Base-by-base conservation (phyloP, 2,329 filamentous ascomycete species). In the Colletotrichum sojae region DNA sequence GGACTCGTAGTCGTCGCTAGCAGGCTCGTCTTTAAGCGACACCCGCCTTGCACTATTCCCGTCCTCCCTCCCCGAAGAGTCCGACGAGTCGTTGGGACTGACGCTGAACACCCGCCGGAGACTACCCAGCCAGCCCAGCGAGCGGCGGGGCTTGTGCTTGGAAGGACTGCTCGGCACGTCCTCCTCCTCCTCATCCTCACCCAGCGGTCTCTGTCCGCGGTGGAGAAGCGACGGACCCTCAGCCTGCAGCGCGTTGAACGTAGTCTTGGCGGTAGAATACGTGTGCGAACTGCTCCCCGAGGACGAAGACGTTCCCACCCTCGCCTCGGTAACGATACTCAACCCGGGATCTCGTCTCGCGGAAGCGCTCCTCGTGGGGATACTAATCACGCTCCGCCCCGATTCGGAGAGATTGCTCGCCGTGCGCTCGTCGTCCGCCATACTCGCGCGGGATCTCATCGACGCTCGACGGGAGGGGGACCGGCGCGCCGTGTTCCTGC, bases 121-220 rank as follows among this genome's bases (percentile, higher is more conserved):
- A 55, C 89, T 92, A 22, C 91, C 91, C 12, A 94, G 82, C 90
- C 91, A 93, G 25, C 86, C 87, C n/a, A 62, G 61, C 16, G 65
- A 68, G 27, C 85, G 81, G 4, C 85, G 79, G 49, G 84, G 81
- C 75, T 89, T 90, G 13, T 75, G 80, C 80, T 90, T 86, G 76
- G 88, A 88, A 20, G 90, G 84, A 59, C 87, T 88, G 0, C 87
- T 83, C 2, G 86, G 83, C n/a, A 76, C 64, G 18, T 77, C 75
- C n/a, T 76, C 76, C 20, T 78, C 78, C 20, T 79, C 76, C 5
- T 81, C 78, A 10, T 83, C 79, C 4, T 81, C 78, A 10, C 71
- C 60, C 1, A 48, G 31, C 1, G 54, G 56, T 9, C 63, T 51
- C 18, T 66, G 57, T 4, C 69, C 68, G 6, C 80, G 76, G 45